Evolutionary conservation across 129 eudicot genomes (phyloP), one percentile per base, ranked within the genome.

Genomic region (Chrysanthemum makinoi): DNA sequence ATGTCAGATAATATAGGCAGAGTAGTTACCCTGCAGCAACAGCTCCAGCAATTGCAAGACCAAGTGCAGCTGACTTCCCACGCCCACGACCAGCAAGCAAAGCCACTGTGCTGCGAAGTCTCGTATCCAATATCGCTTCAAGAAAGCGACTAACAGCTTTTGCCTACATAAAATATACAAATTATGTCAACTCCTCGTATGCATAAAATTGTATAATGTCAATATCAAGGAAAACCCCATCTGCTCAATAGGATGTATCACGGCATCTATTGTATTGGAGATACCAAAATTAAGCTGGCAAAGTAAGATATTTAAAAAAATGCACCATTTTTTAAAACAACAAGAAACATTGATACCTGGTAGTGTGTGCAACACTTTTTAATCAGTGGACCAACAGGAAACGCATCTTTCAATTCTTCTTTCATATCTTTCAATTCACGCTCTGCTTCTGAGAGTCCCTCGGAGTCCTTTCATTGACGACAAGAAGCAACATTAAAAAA

Each of bases 41-140:
- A 33, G 98, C 98, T 69, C 98, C 98, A 65, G 96, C 88, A 80
- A 93, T 74, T 76, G 98, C 88, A 35, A 94, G 83, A 80, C 98
- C 98, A 75, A 94, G 96, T 22, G 98, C 95, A 48, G 98, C 98
- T 12, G 98, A 94, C 82, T 94, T 94, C 62, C 98, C 98, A 68
- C 98, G 98, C 4, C 98, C 98, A 80, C 98, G 92, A 71, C 90
- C 90, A 76, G 96, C 87, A 85, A 94, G 96, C 70, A 89, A 78
- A 57, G 98, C 96, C 26, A 94, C 92, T 26, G 98, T 89, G n/a
- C n/a, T n/a, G 48, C 92, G 87, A 14, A 94, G 98, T 60, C 87
- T 87, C 78, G 85, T 94, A 62, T 94, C 98, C 83, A 94, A 76
- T 68, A 94, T 83, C 56, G 95, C 85, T 73, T 94, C 98, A 63